Conservation (phyloP, 176 grass and related monocot genomes). For the Panicum miliaceum region DNA sequence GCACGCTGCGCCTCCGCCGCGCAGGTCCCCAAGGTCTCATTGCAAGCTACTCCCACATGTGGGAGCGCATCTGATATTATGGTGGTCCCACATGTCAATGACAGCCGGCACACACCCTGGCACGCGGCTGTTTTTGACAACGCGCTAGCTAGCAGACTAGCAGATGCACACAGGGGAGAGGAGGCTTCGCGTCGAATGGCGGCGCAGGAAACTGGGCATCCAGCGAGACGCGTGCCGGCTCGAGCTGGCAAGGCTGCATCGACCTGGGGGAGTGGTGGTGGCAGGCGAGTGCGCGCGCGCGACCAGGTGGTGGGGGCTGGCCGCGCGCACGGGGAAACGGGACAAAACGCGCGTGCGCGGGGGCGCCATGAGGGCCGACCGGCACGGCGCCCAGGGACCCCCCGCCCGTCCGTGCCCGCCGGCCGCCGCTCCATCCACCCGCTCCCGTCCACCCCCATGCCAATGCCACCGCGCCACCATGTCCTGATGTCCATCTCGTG, state of each 20-base stretch:
- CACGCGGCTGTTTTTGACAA: no score
- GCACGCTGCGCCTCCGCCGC: no score
- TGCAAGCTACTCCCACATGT: no score
- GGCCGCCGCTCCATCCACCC: not conserved
- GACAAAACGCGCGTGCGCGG: slow-evolving; percentile 56
- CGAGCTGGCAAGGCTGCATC: slow-evolving; percentile 8
- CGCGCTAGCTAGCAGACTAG: not conserved
- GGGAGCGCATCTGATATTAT: no score
- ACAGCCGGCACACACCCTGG: no score
- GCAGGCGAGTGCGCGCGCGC: not conserved
- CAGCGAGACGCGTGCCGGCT: not conserved
- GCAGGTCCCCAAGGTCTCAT: no score
- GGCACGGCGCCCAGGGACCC: not conserved
- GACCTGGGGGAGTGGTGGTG: not conserved
- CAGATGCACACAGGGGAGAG: not conserved
- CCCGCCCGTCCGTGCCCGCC: not conserved
- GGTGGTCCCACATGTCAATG: not conserved
- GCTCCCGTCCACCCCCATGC: not conserved
- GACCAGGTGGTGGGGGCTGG: slow-evolving; percentile 38
- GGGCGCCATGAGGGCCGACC: slow-evolving; percentile 49
- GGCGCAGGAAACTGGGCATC: not conserved
- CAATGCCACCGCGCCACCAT: not conserved
- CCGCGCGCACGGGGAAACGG: slow-evolving; percentile 31
- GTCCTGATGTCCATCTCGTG: not conserved
- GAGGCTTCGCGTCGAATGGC: not conserved